Evolutionary conservation across 1,284 basidiomycete genomes (phyloP).

Genomic region (Rhodofomes roseus): DNA sequence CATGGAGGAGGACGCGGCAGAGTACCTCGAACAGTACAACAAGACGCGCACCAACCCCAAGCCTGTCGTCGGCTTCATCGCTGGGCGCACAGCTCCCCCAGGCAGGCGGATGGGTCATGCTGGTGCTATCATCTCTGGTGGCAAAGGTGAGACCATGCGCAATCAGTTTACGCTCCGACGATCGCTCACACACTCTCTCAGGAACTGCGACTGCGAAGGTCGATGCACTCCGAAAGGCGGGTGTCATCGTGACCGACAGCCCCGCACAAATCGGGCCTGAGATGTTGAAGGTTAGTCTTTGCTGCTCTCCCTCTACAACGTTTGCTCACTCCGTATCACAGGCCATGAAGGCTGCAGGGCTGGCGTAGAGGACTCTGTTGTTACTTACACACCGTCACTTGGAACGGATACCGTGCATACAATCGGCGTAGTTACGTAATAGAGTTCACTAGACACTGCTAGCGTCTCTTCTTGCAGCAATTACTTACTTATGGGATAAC

Average conservation of each 20-base stretch:
- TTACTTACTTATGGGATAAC: background rate
- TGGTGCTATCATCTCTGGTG: conserved; percentile 96
- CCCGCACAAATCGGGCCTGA: conserved; percentile 91
- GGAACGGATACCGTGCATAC: background rate
- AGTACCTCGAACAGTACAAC: conserved; percentile 93
- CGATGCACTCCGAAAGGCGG: conserved; percentile 88
- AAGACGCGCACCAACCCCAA: conserved; percentile 85
- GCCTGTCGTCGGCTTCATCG: conserved; percentile 98
- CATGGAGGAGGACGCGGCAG: conserved; percentile 99
- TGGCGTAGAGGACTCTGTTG: conserved; percentile 49
- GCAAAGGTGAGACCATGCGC: conserved; percentile 68
- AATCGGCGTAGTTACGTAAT: conserved; percentile 27
- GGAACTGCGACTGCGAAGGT: conserved; percentile 96
- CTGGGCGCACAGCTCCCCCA: conserved; percentile 95
- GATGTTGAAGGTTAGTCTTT: conserved; percentile 74
- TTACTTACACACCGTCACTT: background rate
- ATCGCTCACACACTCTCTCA: conserved; percentile 22
- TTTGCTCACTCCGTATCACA: conserved; percentile 23
- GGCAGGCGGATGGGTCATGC: conserved; percentile 99
- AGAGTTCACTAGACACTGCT: conserved; percentile 19
- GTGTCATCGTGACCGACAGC: conserved; percentile 91
- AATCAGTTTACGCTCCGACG: background rate
- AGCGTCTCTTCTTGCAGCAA: conserved; percentile 4
- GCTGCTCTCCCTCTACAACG: background rate
- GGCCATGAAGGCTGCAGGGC: conserved; percentile 85